phyloP scores from a whole-genome alignment of 2,329 filamentous ascomycete genomes.

The Alternaria triticimaculans region DNA sequence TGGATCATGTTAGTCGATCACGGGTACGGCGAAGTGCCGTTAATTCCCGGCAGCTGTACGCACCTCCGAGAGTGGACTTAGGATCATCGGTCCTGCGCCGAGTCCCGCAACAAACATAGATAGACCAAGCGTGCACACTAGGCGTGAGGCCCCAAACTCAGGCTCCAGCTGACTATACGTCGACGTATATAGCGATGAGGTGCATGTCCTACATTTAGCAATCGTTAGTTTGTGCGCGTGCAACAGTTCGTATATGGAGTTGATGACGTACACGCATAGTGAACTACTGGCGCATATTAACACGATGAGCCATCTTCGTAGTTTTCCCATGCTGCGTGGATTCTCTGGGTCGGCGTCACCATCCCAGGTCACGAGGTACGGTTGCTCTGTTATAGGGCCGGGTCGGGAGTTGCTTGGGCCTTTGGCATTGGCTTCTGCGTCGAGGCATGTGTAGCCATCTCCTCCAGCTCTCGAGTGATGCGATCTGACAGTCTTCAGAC shows the following conservation, averaged over 20 bases:
- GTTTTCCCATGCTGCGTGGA: constrained; percentile 70
- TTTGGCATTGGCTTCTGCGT: constrained; percentile 31
- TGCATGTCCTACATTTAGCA: constrained; percentile 68
- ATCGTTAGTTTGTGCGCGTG: constrained; percentile 2
- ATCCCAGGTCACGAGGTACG: constrained; percentile 77
- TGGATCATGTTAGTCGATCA: constrained; percentile 32
- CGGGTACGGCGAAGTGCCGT: not conserved
- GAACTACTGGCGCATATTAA: constrained; percentile 75
- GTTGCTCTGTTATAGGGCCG: constrained; percentile 43
- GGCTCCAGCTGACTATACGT: constrained; percentile 78
- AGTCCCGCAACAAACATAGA: constrained; percentile 84
- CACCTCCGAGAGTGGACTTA: constrained; percentile 61
- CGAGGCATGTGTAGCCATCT: constrained; percentile 48
- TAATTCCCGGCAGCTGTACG: constrained; percentile 13
- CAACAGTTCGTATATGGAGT: not conserved
- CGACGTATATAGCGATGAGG: constrained; percentile 86
- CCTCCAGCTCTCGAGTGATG: constrained; percentile 47
- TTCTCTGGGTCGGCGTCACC: constrained; percentile 75
- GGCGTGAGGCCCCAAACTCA: constrained; percentile 74
- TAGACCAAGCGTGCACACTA: constrained; percentile 80
- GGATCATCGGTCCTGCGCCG: constrained; percentile 62
- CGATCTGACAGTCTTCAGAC: constrained; percentile 30
- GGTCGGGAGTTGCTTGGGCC: constrained; percentile 29
- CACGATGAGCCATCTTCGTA: constrained; percentile 81
- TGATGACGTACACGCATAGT: constrained; percentile 76